Percentiles rank a stretch among this genome's conserved stretches.
Conservation (phyloP, 2,329 filamentous ascomycete species). For the Cytospora leucostoma region DNA sequence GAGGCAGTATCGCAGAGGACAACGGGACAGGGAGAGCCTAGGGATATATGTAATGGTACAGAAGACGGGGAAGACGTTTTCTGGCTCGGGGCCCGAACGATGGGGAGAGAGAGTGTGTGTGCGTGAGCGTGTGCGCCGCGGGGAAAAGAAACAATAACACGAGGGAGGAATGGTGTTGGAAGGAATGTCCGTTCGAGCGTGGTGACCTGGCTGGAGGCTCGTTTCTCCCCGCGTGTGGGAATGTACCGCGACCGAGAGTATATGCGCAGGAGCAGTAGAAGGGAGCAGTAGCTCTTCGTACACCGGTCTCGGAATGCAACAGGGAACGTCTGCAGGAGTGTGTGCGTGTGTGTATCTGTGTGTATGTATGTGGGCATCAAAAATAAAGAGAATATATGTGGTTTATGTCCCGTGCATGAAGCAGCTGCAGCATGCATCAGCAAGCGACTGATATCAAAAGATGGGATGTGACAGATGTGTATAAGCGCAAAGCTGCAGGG, state of each 20-base stretch:
- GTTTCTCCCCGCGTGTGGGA: neutral
- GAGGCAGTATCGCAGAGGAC: neutral
- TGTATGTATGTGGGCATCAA: neutral
- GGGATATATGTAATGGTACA: conserved; percentile 18
- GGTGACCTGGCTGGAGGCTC: conserved; percentile 6
- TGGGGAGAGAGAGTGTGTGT: neutral
- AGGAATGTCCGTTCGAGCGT: conserved; percentile 23
- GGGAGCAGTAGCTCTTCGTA: conserved; percentile 8
- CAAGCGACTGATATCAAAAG: conserved; percentile 13
- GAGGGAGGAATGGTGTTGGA: conserved; percentile 25
- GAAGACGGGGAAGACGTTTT: neutral
- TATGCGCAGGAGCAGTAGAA: conserved; percentile 1
- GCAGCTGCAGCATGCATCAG: conserved; percentile 12
- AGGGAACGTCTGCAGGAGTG: conserved; percentile 3
- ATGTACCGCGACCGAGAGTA: conserved; percentile 6
- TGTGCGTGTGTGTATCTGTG: no score
- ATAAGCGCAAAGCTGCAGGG: conserved; percentile 8
- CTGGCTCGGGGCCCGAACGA: neutral
- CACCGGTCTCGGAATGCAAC: conserved; percentile 19
- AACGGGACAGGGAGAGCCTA: conserved; percentile 7
- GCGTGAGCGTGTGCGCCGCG: neutral
- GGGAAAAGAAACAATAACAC: conserved; percentile 25
- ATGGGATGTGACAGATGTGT: conserved; percentile 10
- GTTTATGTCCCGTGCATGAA: conserved; percentile 14
- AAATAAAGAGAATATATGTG: neutral